Evolutionary conservation across 345 rosid genomes (phyloP).

Genomic region (Moricandia moricandioides): DNA sequence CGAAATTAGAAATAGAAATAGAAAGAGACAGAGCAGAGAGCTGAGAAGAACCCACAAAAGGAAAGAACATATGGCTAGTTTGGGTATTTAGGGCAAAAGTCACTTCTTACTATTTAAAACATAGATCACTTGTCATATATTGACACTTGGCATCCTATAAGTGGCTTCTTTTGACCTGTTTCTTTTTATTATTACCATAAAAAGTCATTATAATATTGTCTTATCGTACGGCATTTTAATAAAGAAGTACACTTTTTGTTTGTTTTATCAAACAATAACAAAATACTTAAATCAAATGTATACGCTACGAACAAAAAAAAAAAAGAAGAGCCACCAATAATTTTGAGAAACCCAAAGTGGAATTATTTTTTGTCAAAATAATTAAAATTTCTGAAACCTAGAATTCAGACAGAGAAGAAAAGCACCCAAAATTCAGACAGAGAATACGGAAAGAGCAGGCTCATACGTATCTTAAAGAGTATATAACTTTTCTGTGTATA

Average conservation of each 20-base stretch:
- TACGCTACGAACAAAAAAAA: not conserved
- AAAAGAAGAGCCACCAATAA: not conserved
- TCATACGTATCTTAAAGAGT: not conserved
- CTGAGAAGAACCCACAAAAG: constrained; percentile 10
- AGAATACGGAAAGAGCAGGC: not conserved
- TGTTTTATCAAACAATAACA: not conserved
- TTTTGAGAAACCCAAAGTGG: not conserved
- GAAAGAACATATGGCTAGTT: constrained; percentile 20
- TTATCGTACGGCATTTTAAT: not conserved
- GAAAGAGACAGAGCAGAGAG: not conserved
- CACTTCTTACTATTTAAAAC: constrained; percentile 27
- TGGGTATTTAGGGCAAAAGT: constrained; percentile 18
- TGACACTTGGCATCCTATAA: constrained; percentile 30
- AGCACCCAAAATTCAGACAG: constrained; percentile 7
- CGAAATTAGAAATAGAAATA: not conserved
- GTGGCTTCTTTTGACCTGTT: constrained; percentile 2
- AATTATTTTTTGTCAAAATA: not conserved
- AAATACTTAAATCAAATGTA: not conserved
- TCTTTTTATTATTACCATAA: not conserved
- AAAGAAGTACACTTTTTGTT: not conserved
- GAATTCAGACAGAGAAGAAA: constrained; percentile 1
- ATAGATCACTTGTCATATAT: not conserved
- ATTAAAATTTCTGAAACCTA: not conserved
- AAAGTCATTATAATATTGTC: not conserved
- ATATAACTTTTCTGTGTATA: not conserved